Evolutionary conservation across 2,329 filamentous ascomycete species (phyloP), one percentile per base, ranked within the genome.

Genomic region (Ceratocystis lukuohia): DNA sequence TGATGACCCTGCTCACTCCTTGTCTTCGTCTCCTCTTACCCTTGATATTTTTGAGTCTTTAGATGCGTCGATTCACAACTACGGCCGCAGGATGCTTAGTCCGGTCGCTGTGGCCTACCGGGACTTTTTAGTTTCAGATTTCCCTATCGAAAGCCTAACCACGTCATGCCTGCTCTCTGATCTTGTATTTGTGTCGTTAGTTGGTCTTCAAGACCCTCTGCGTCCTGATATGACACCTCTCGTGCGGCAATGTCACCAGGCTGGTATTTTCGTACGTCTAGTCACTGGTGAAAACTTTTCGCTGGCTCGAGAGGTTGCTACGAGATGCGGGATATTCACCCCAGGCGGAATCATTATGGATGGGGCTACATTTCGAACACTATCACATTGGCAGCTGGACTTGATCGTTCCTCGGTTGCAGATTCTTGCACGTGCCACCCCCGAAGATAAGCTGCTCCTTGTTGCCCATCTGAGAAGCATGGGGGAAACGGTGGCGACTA

Each of bases 141-240:
- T 75, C 20, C 75, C 76, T 44, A 67, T 77, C 15, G 74, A 76
- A 68, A 76, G 75, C 74, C 65, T 77, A 33, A 74, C 68, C 6
- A 69, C 61, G 3, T 59, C 64, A n/a, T 59, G 65, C 1, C 61
- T 71, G 8, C 65, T 70, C n/a, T 56, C 68, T 69, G 70, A 71
- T 53, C 70, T 78, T 57, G 75, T 77, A 12, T 78, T 78, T 68
- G 71, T 79, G 53, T 77, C 76, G 17, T 74, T 78, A 8, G 77
- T 91, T 69, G 86, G 85, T 70, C 87, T 88, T 46, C 83, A 86
- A 65, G 85, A 88, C 71, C 85, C 85, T n/a, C 76, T 88, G 2
- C 81, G 86, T 57, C 76, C 78, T 0, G 84, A 83, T 65, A 86
- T 88, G 1, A 77, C 80, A 1, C 78, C 86, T 53, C 84, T 86